Conservation (phyloP, 2,329 filamentous ascomycete genomes). For the Talaromyces sp. region DNA sequence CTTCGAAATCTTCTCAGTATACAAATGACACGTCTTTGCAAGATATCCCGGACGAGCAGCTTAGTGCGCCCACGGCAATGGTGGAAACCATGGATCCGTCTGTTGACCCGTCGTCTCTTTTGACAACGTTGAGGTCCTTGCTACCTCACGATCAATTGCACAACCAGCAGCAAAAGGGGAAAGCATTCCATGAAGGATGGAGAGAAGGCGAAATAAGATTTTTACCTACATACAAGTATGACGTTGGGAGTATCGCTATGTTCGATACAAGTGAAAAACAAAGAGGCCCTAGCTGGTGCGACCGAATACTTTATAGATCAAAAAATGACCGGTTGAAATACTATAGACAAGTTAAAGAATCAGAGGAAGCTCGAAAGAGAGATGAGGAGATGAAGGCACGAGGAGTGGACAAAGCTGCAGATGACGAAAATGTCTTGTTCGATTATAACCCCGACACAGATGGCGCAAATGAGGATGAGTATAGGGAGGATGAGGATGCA, state of each 20-base stretch:
- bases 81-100: conserved; percentile 61
- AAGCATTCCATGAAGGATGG: conserved; percentile 88
- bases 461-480: conserved; percentile 56
- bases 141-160: conserved; percentile 84
- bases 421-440: conserved; percentile 80
- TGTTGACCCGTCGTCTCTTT: conserved; percentile 77
- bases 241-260: conserved; percentile 82
- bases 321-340: conserved; percentile 63
- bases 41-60: neutral
- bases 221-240: conserved; percentile 95
- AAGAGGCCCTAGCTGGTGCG: conserved; percentile 91
- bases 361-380: conserved; percentile 61
- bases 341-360: conserved; percentile 58
- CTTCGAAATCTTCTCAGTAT: conserved; percentile 5
- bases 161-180: conserved; percentile 66
- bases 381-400: conserved; percentile 82
- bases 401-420: conserved; percentile 66
- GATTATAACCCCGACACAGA: conserved; percentile 85
- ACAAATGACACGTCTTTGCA: neutral
- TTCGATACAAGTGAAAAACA: conserved; percentile 97
- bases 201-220: conserved; percentile 82
- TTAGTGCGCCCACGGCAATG: conserved; percentile 12
- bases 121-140: conserved; percentile 81
- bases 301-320: conserved; percentile 83
- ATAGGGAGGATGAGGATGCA: conserved; percentile 55